Evolutionary conservation across 2,329 filamentous ascomycete species (phyloP).

Genomic region (Ophioceras dolichostomum): DNA sequence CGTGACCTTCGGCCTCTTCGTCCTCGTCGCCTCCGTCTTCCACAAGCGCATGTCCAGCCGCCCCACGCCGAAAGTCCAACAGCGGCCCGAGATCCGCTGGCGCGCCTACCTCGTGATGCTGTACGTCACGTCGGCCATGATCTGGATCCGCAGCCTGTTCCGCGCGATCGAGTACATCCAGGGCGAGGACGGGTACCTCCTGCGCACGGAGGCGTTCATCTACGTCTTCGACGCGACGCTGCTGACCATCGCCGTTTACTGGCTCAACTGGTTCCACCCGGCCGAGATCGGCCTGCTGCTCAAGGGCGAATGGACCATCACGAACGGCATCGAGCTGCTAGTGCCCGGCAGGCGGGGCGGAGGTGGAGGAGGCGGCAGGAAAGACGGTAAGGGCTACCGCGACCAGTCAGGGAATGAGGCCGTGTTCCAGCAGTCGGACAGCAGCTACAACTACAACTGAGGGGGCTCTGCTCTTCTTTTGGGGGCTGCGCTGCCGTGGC

Average conservation of each 20-base stretch:
- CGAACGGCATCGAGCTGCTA: background rate
- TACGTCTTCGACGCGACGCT: constrained; percentile 19
- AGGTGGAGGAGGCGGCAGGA: background rate
- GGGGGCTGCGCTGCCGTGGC: no score
- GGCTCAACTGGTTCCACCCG: constrained; percentile 5
- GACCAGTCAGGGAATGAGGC: no score
- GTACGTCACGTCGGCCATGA: constrained; percentile 13
- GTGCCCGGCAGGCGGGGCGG: no score
- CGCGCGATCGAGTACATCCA: constrained; percentile 24
- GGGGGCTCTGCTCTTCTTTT: no score
- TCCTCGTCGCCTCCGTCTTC: constrained; percentile 33
- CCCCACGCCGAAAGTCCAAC: constrained; percentile 15
- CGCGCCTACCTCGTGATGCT: constrained; percentile 12
- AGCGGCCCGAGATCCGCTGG: constrained; percentile 6
- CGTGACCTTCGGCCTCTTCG: constrained; percentile 42
- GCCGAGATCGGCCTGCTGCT: constrained; percentile 3
- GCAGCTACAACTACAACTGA: no score
- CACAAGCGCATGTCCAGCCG: constrained; percentile 29
- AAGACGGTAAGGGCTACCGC: no score
- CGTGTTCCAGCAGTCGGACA: no score
- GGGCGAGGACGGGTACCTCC: constrained; percentile 15
- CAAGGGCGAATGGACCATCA: background rate
- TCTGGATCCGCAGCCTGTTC: constrained; percentile 23
- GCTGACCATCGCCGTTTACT: constrained; percentile 10
- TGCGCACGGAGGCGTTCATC: constrained; percentile 15